phyloP scores from a whole-genome alignment of 768 basidiomycete genomes.

The Suillus subalutaceus region DNA sequence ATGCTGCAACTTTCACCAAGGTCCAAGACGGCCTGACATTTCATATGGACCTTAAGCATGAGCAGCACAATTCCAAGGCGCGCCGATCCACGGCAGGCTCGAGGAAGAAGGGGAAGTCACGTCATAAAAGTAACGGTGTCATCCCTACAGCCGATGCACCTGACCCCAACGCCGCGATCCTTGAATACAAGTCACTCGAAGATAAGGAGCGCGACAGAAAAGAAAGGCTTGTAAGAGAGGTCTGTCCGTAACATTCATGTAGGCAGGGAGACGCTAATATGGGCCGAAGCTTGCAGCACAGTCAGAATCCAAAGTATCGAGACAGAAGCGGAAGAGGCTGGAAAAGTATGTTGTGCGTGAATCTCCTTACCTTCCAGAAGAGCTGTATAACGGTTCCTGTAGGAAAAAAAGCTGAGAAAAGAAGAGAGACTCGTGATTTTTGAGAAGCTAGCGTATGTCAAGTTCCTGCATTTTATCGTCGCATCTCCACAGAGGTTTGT shows the following conservation, averaged over 20 bases:
- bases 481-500: slow-evolving; percentile 32
- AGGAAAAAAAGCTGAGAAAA: slow-evolving; percentile 93
- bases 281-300: slow-evolving; percentile 38
- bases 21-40: not conserved
- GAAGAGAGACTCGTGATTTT: slow-evolving; percentile 80
- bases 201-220: slow-evolving; percentile 62
- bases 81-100: slow-evolving; percentile 62
- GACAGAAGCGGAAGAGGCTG: slow-evolving; percentile 85
- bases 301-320: slow-evolving; percentile 72
- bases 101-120: slow-evolving; percentile 63
- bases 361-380: not conserved
- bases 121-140: slow-evolving; percentile 29
- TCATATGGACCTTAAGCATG: slow-evolving; percentile 27
- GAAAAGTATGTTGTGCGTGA: slow-evolving; percentile 87
- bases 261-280: slow-evolving; percentile 4
- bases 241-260: slow-evolving; percentile 30
- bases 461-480: slow-evolving; percentile 5
- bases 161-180: slow-evolving; percentile 62
- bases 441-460: slow-evolving; percentile 77
- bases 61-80: slow-evolving; percentile 66
- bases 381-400: slow-evolving; percentile 8
- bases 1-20: not conserved
- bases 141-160: slow-evolving; percentile 27
- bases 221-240: slow-evolving; percentile 65
- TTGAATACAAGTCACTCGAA: slow-evolving; percentile 60